These are phyloP conservation scores for Aspergillus nanangensis DNA, from an alignment of 495 filamentous ascomycete genomes.

Conservation along the genomic window DNA sequence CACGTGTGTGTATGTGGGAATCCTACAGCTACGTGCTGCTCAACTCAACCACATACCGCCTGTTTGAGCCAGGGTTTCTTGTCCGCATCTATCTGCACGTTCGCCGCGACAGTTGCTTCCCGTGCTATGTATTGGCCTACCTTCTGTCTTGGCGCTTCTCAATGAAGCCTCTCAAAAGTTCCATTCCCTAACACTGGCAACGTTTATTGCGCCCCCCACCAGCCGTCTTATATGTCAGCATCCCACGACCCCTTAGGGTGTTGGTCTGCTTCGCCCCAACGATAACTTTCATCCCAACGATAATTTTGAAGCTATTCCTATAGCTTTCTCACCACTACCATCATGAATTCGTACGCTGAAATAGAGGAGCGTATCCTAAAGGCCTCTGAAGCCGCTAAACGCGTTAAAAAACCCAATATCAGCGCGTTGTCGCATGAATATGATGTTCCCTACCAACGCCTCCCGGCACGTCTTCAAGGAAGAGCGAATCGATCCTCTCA, in stretches of 20 bases:
- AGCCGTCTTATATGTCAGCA: background rate
- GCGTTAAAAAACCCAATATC: background rate
- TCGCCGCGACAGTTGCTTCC: too few relatives aligned
- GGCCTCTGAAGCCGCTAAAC: background rate
- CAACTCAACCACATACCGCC: too few relatives aligned
- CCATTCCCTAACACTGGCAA: too few relatives aligned
- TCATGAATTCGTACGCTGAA: background rate
- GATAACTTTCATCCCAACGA: background rate
- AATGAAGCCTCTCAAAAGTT: too few relatives aligned
- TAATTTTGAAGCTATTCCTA: background rate
- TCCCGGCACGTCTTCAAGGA: background rate
- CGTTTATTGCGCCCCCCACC: too few relatives aligned
- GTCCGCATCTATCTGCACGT: too few relatives aligned
- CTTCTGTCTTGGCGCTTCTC: too few relatives aligned
- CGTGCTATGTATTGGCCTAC: too few relatives aligned
- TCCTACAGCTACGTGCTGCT: too few relatives aligned
- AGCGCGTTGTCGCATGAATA: constrained; percentile 1
- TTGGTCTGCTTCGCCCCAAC: background rate
- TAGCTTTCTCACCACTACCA: background rate
- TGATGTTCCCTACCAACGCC: background rate
- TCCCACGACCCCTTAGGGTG: background rate
- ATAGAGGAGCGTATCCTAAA: background rate
- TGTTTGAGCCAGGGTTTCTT: too few relatives aligned
- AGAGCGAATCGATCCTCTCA: background rate
- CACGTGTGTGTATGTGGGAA: too few relatives aligned